Base-by-base conservation (phyloP, 2,329 filamentous ascomycete genomes). In the Sporothrix variecibatus region DNA sequence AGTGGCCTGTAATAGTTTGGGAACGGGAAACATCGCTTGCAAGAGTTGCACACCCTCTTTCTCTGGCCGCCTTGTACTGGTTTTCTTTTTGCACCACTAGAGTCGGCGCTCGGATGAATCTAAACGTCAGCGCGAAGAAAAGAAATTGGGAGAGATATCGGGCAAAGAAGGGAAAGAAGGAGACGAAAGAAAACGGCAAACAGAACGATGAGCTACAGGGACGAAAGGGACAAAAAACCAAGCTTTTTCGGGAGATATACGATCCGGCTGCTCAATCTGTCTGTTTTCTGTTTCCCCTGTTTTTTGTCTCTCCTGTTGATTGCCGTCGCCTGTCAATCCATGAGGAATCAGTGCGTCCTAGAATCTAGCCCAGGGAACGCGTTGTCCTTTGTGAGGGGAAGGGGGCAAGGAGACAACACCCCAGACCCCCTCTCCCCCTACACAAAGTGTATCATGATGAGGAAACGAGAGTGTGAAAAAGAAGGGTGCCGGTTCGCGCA, bases 51-150 rank as follows among this genome's bases (percentile, higher is more conserved):
- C 62, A 67, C 62, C 62, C 62, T 67, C 12, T 28, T 67, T 67
- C 12, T 46, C 12, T 12, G 23, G n/a, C 31, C n/a, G 43, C 43
- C n/a, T n/a, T n/a, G n/a, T n/a, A 49, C 15, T 20, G 1, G 7
- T 28, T 56, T 56, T 28, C 53, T 56, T 58, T 58, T 31, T 1
- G 28, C 26, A 26, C 12, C 31, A 20, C 17, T 6, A 38, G 12
- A 43, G 34, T 71, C 69, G 69, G 69, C 51, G 23, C 38, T 71
- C 69, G 69, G 69, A 71, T 62, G 69, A 71, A 71, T 53, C 38
- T 53, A 71, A 71, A 7, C 15, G 34, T 56, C 51, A 58, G 51
- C 38, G 9, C 2, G 23, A 11, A 15, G 5, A 8, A 11, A 60
- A n/a, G n/a, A 26, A 28, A 23, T 5, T 3, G 46, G 20, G 26